Percentiles rank a stretch among this genome's conserved stretches.
Evolutionary conservation across 1,284 basidiomycete genomes (phyloP).

Genomic region (Pseudozyma thailandica): DNA sequence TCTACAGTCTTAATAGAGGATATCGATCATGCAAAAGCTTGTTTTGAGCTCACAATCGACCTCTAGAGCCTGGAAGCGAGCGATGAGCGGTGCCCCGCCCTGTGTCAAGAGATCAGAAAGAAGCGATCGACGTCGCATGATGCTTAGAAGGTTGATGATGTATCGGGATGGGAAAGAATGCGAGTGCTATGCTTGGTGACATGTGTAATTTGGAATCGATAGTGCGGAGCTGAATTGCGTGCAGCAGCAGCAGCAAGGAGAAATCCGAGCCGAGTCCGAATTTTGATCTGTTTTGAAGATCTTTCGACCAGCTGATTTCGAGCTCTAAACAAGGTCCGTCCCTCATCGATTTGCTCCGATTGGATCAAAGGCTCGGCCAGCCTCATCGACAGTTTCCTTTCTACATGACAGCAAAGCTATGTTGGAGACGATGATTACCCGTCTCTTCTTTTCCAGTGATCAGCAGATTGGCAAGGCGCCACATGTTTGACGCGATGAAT

Average conservation of each 20-base stretch:
- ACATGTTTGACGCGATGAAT: no score
- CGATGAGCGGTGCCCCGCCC: not conserved
- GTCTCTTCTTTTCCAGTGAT: no score
- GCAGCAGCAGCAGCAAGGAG: not conserved
- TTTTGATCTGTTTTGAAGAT: not conserved
- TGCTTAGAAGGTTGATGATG: not conserved
- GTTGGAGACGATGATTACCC: no score
- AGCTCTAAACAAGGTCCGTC: no score
- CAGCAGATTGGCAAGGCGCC: no score
- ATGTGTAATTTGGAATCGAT: conserved; percentile 1
- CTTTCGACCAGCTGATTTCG: not conserved
- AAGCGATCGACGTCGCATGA: conserved; percentile 20
- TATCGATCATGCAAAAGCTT: not conserved
- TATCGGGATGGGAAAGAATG: not conserved
- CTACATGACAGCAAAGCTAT: no score
- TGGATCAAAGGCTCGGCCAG: no score
- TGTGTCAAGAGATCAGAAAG: not conserved
- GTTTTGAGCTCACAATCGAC: not conserved
- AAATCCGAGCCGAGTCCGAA: not conserved
- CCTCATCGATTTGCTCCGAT: no score
- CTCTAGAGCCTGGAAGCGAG: not conserved
- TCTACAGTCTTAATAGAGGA: not conserved
- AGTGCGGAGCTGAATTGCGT: conserved; percentile 2
- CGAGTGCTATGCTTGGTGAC: conserved; percentile 4
- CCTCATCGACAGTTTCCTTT: no score